These are phyloP conservation scores for Neonothopanus nambi DNA, from an alignment of 1,284 basidiomycete species.

Conservation along the genomic window DNA sequence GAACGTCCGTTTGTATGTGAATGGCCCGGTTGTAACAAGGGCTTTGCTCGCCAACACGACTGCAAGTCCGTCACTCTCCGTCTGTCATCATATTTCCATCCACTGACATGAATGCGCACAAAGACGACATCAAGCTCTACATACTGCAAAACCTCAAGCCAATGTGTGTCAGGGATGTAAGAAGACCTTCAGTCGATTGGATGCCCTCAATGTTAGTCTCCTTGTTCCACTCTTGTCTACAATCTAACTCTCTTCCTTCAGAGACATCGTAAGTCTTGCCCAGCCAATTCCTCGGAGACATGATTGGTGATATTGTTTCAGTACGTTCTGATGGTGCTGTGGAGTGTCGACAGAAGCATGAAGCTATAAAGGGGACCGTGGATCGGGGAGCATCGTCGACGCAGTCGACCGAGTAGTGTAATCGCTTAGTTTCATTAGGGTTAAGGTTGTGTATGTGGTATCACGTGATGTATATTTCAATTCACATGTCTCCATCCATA, in stretches of 20 bases:
- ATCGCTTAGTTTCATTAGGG: conserved; percentile 15
- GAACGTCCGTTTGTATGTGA: conserved; percentile 92
- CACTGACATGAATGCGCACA: conserved; percentile 10
- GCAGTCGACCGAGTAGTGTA: not conserved
- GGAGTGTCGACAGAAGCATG: conserved; percentile 57
- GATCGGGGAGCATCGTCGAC: not conserved
- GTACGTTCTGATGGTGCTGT: conserved; percentile 82
- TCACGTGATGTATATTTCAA: conserved; percentile 10
- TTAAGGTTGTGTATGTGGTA: conserved; percentile 26
- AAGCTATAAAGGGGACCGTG: conserved; percentile 11
- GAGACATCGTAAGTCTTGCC: conserved; percentile 49
- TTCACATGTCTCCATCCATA: conserved; percentile 7
- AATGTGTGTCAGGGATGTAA: conserved; percentile 92
- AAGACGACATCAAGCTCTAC: conserved; percentile 85
- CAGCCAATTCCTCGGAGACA: not conserved
- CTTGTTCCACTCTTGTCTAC: conserved; percentile 20
- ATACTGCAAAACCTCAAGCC: conserved; percentile 79
- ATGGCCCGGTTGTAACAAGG: conserved; percentile 91
- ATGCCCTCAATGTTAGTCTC: conserved; percentile 86
- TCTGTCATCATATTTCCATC: conserved; percentile 11
- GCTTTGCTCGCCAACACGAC: conserved; percentile 93
- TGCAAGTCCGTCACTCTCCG: conserved; percentile 73
- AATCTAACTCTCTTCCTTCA: conserved; percentile 27
- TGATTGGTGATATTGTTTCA: conserved; percentile 31
- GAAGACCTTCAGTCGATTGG: conserved; percentile 91